Evolutionary conservation across 1,284 basidiomycete species (phyloP).

Genomic region (Amylostereum areolatum): DNA sequence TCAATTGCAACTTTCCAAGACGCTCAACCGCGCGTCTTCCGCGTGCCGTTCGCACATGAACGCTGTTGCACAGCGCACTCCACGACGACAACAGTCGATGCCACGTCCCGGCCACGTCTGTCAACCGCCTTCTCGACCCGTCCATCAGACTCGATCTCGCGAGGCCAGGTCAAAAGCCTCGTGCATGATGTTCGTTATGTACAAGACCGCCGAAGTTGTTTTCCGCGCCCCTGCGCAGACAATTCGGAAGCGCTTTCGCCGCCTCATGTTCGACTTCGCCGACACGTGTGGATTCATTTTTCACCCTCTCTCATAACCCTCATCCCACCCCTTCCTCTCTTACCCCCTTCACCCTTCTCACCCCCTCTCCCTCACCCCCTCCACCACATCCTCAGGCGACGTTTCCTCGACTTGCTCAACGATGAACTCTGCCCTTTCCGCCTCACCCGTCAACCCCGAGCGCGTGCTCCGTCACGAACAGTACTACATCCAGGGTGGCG

Average conservation of each 20-base stretch:
- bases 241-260: no score
- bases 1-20: no score
- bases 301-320: slow-evolving; percentile 1
- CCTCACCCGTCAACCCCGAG: slow-evolving; percentile 12
- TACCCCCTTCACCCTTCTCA: background rate
- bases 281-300: slow-evolving; percentile 13
- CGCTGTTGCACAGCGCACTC: no score
- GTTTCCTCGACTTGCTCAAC: background rate
- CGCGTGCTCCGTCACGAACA: slow-evolving; percentile 31
- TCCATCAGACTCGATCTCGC: no score
- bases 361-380: background rate
- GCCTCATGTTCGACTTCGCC: slow-evolving; percentile 10
- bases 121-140: no score
- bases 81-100: no score
- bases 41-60: no score
- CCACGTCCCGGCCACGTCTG: no score
- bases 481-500: slow-evolving; percentile 50
- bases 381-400: slow-evolving; percentile 3
- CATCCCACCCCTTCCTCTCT: slow-evolving; percentile 4
- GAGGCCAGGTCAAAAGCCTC: no score
- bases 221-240: slow-evolving; percentile 8
- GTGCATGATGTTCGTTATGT: no score
- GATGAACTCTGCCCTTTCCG: slow-evolving; percentile 10
- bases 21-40: no score
- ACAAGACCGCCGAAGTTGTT: slow-evolving; percentile 7